A percentile compares a stretch with the other conserved stretches of the same genome.
Evolutionary conservation across 495 filamentous ascomycete genomes (phyloP).

Genomic region (Podospora pseudopauciseta): DNA sequence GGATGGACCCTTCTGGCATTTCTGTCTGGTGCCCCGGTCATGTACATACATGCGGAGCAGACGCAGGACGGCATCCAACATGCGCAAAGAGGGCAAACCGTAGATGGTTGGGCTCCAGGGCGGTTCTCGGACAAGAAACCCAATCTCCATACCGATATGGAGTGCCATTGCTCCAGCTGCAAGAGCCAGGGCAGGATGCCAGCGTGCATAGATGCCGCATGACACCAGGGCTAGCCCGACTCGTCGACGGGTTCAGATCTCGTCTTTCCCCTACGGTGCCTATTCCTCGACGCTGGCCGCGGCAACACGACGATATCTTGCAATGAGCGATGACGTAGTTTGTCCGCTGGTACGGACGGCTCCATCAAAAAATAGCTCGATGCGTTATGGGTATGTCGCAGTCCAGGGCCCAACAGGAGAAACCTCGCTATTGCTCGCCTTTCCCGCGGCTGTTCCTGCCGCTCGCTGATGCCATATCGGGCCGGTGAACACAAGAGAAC

Average conservation of each 20-base stretch:
- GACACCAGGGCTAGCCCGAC: not conserved
- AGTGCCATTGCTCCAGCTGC: conserved; percentile 2
- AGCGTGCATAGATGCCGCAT: conserved; percentile 11
- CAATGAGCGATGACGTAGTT: conserved; percentile 4
- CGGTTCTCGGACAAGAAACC: conserved; percentile 6
- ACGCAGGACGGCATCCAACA: conserved; percentile 9
- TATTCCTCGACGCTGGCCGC: conserved; percentile 2
- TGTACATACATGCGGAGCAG: conserved; percentile 8
- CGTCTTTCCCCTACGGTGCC: not conserved
- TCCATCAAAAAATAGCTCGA: conserved; percentile 1
- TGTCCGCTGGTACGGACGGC: not conserved
- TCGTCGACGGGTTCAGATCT: not conserved
- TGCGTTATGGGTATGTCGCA: not conserved
- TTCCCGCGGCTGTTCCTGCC: conserved; percentile 1
- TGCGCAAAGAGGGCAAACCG: conserved; percentile 9
- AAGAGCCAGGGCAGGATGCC: conserved; percentile 2
- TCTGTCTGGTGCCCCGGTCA: not conserved
- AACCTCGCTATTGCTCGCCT: not conserved
- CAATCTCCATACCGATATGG: conserved; percentile 9
- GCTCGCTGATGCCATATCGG: conserved; percentile 1
- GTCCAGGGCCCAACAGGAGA: not conserved
- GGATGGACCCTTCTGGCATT: not conserved
- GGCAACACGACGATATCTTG: conserved; percentile 4
- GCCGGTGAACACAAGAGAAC: not conserved
- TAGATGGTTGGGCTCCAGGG: conserved; percentile 18